Evolutionary conservation across 441 rosid genomes (phyloP).

Genomic region (Omphalea diandra): DNA sequence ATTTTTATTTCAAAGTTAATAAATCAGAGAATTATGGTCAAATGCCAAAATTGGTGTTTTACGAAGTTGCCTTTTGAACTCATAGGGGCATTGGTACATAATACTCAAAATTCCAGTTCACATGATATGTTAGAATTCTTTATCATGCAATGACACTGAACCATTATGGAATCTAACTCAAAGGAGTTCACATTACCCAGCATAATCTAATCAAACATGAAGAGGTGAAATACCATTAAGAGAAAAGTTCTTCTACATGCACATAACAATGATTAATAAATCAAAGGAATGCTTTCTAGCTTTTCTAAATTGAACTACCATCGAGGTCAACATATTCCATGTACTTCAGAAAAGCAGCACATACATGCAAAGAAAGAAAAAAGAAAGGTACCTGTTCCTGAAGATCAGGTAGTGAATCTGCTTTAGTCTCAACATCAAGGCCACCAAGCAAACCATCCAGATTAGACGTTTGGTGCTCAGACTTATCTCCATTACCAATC

Average conservation of each 20-base stretch:
- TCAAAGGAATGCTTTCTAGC: not conserved
- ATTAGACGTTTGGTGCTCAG: constrained; percentile 58
- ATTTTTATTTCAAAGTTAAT: not conserved
- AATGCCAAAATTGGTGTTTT: not conserved
- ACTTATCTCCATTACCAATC: constrained; percentile 55
- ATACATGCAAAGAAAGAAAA: constrained; percentile 20
- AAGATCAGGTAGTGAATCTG: constrained; percentile 78
- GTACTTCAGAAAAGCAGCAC: constrained; percentile 11
- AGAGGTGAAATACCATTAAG: not conserved
- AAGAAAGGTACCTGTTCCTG: constrained; percentile 72
- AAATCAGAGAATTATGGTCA: not conserved
- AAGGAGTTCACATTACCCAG: no score
- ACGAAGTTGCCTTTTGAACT: not conserved
- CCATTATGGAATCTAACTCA: not conserved
- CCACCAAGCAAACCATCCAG: constrained; percentile 65
- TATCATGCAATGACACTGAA: constrained; percentile 3
- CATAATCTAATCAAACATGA: not conserved
- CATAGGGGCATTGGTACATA: not conserved
- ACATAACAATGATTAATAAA: not conserved
- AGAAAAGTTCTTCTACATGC: not conserved
- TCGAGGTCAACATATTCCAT: constrained; percentile 7
- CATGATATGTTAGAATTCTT: not conserved
- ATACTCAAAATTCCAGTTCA: not conserved
- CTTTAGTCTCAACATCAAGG: constrained; percentile 56
- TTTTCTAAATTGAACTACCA: constrained; percentile 11